Evolutionary conservation across 768 basidiomycete genomes (phyloP), one percentile per base, ranked within the genome.

Genomic region (Obba rivulosa): DNA sequence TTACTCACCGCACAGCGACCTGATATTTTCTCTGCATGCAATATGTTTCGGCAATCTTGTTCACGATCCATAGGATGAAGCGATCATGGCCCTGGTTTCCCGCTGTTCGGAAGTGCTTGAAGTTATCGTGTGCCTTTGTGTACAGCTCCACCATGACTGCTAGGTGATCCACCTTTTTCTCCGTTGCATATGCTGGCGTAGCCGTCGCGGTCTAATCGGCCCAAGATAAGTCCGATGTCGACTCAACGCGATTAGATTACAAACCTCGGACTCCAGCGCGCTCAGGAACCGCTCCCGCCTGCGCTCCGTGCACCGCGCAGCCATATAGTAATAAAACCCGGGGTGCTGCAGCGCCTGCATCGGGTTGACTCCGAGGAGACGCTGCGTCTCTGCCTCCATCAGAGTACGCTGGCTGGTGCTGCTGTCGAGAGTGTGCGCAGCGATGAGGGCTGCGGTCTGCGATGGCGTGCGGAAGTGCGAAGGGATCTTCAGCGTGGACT

Each of bases 121-220:
- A 92, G 10, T 92, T 64, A 56, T 95, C 91, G 66, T 99, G 98
- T 1, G 96, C 76, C 60, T 94, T 92, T 7, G 92, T 96, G 62
- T 92, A 94, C 1, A 99, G 75, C 91, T 99, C 95, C 24, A 95
- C 69, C 36, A 90, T 80, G 34, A 94, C 71, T 2, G 79, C 77
- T 17, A 87, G 64, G 62, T 99, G 94, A 50, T 95, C 92, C 7
- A 94, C 87, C 61, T 92, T 97, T 64, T 83, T 87, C 68, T 99
- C 95, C 52, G 95, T 95, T 17, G 72, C 67, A 59, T 87, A 87
- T 0, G 91, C 91, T 1, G 92, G 89, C 0, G 83, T 75, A 13
- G 70, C 46, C 13, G 52, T 17, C 8, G 22, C 23, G 3, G 46
- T 16, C 23, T 47, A 38, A 3, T 45, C 35, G 13, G 13, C 28